Conservation (phyloP, 1,284 basidiomycete species). For the Marasmius fiardii region DNA sequence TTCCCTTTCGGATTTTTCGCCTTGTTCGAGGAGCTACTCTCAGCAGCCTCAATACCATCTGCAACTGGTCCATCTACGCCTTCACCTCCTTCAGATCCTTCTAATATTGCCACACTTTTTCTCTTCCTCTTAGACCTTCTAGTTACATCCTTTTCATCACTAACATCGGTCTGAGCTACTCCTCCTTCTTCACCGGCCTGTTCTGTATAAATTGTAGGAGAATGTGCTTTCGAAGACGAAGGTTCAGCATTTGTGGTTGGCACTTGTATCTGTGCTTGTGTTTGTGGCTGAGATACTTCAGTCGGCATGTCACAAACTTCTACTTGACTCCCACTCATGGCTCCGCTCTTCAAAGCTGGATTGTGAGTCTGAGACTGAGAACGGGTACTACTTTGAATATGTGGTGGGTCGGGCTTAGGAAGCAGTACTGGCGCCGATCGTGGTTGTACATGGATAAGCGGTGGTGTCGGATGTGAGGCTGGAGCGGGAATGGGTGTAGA, state of each 20-base stretch:
- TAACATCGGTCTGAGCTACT: background rate
- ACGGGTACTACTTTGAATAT: background rate
- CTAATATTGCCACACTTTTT: constrained; percentile 14
- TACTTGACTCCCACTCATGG: background rate
- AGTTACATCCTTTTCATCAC: background rate
- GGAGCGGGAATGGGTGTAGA: background rate
- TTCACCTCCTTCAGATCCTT: constrained; percentile 11
- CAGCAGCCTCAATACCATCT: constrained; percentile 8
- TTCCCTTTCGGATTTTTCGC: constrained; percentile 2
- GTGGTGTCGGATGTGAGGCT: background rate
- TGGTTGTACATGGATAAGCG: background rate
- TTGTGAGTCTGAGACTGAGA: background rate
- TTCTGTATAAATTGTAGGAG: no score
- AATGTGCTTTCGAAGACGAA: no score
- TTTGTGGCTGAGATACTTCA: background rate
- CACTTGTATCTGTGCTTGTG: background rate
- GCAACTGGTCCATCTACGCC: background rate
- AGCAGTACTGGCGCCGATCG: background rate
- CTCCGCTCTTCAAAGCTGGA: background rate
- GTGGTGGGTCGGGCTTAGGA: background rate
- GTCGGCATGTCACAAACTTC: background rate
- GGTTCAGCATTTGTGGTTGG: no score
- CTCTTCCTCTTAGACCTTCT: constrained; percentile 17
- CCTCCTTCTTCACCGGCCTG: no score
- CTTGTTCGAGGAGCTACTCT: background rate